Evolutionary conservation across 2,329 filamentous ascomycete species (phyloP).

Genomic region (Ustilaginoidea virens): DNA sequence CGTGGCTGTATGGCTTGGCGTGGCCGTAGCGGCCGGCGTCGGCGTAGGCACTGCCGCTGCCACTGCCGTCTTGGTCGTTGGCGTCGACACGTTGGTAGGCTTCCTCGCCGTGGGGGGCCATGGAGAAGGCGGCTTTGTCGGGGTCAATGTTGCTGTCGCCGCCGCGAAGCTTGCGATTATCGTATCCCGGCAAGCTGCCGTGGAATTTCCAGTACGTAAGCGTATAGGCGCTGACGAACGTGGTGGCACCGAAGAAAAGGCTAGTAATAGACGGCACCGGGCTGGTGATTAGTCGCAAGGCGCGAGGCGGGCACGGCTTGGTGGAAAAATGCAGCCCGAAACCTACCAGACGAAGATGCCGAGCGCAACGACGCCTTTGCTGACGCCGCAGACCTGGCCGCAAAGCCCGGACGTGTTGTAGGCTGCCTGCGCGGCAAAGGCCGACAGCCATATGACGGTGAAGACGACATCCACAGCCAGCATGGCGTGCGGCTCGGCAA

Average conservation of each 20-base stretch:
- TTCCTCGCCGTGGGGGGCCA: conserved; percentile 51
- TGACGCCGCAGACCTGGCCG: conserved; percentile 39
- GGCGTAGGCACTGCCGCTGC: conserved; percentile 21
- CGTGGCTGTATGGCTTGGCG: conserved; percentile 21
- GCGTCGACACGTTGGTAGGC: conserved; percentile 46
- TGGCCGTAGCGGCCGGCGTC: conserved; percentile 19
- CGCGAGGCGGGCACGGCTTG: not conserved
- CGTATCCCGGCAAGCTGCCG: conserved; percentile 46
- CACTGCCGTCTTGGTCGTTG: conserved; percentile 33
- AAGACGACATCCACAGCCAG: conserved; percentile 41
- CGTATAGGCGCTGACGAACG: conserved; percentile 43
- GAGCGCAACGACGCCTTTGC: conserved; percentile 47
- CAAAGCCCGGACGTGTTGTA: conserved; percentile 44
- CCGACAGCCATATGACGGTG: conserved; percentile 48
- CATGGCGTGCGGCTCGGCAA: conserved; percentile 48
- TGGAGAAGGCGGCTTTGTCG: conserved; percentile 54
- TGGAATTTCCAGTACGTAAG: conserved; percentile 47
- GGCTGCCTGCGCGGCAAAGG: conserved; percentile 48
- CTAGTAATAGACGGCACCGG: conserved; percentile 16
- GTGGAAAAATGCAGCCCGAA: not conserved
- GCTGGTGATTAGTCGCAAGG: conserved; percentile 1
- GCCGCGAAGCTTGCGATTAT: conserved; percentile 27
- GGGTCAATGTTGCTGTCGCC: conserved; percentile 43
- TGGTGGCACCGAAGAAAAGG: conserved; percentile 37
- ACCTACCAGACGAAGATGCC: conserved; percentile 48